phyloP scores from a whole-genome alignment of 164 flowering plant species.

The Chloranthus sessilifolius region DNA sequence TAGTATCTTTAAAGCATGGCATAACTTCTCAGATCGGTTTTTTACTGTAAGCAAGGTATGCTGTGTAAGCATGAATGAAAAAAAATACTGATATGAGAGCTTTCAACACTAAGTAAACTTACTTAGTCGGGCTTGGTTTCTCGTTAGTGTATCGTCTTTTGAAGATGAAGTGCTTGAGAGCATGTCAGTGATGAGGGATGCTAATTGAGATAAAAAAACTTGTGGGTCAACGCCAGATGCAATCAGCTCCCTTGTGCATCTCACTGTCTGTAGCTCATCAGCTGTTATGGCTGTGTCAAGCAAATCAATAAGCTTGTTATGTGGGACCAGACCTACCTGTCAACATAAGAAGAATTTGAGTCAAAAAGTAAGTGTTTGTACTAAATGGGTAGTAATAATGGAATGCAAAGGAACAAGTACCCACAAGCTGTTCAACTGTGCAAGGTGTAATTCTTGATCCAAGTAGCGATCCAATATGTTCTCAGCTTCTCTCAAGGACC shows the following conservation, averaged over 20 bases:
- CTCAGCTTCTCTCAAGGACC: constrained; percentile 43
- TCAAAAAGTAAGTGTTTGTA: neutral
- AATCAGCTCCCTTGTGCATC: constrained; percentile 21
- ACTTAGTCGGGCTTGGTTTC: constrained; percentile 11
- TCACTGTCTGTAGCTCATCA: constrained; percentile 24
- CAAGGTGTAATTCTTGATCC: constrained; percentile 26
- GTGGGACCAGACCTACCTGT: constrained; percentile 36
- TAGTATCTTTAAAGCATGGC: constrained; percentile 27
- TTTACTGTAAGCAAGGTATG: too few species aligned
- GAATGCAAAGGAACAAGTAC: constrained; percentile 13
- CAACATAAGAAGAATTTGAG: neutral
- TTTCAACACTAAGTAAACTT: too few species aligned
- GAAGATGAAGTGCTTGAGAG: constrained; percentile 23
- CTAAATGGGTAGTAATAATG: neutral
- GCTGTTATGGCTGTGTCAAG: constrained; percentile 24
- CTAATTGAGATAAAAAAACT: constrained; percentile 27
- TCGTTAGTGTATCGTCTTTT: constrained; percentile 11
- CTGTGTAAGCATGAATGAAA: too few species aligned
- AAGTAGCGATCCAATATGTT: constrained; percentile 29
- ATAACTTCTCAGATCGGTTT: constrained; percentile 19
- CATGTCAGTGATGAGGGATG: constrained; percentile 31
- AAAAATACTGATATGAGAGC: too few species aligned
- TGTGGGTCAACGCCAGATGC: constrained; percentile 29
- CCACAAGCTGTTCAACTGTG: constrained; percentile 32
- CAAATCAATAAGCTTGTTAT: constrained; percentile 19